phyloP scores from a whole-genome alignment of 208 protist species.

The Porcisia deanei region DNA sequence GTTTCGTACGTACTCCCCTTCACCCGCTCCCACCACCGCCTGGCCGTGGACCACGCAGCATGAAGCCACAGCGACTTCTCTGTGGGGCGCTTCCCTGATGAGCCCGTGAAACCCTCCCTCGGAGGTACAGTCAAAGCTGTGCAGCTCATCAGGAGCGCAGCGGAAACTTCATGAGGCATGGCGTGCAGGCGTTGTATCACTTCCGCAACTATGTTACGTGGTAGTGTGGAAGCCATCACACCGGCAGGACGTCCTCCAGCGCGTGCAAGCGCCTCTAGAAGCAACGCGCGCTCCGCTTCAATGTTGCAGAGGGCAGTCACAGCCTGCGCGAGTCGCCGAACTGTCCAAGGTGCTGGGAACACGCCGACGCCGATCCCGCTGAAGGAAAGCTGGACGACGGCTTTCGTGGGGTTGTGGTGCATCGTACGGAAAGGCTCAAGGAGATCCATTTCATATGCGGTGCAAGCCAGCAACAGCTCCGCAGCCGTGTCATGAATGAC shows the following conservation, averaged over 20 bases:
- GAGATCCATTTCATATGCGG: not conserved
- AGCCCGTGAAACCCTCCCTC: not conserved
- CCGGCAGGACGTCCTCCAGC: not conserved
- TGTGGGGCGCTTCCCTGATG: not conserved
- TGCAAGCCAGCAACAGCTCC: constrained; percentile 28
- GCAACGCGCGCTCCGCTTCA: not conserved
- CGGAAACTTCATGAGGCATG: constrained; percentile 9
- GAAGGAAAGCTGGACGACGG: constrained; percentile 20
- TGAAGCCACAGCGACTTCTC: not conserved
- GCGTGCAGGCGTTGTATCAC: constrained; percentile 11
- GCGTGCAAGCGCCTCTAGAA: not conserved
- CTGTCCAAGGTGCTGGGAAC: constrained; percentile 18
- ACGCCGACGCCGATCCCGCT: constrained; percentile 27
- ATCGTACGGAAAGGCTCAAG: not conserved
- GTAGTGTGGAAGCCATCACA: not conserved
- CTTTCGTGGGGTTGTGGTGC: not conserved
- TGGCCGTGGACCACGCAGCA: not conserved
- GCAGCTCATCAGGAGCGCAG: constrained; percentile 4
- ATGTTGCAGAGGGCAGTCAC: not conserved
- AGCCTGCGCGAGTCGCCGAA: not conserved
- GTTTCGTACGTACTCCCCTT: no score
- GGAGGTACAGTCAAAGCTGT: not conserved
- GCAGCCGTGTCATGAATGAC: constrained; percentile 17
- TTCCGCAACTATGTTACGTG: not conserved
- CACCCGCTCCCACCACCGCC: not conserved